Evolutionary conservation across 2,329 filamentous ascomycete genomes (phyloP).

Genomic region (Mycosphaerelloides madeirae): DNA sequence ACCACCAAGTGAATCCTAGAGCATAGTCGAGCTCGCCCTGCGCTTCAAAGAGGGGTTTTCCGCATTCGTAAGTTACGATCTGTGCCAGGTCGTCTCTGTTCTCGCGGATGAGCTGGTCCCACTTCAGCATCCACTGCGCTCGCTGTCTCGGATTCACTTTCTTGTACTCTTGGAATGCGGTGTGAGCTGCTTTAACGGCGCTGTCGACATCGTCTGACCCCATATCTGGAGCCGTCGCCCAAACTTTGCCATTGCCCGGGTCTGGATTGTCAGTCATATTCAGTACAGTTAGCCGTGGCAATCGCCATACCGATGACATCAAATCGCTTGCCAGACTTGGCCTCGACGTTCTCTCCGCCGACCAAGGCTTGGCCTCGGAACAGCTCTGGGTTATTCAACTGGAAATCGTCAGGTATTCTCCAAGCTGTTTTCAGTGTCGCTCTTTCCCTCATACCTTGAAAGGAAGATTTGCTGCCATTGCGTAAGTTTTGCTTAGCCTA

Average conservation of each 20-base stretch:
- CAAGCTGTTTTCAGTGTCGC: not conserved
- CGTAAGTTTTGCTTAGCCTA: constrained; percentile 5
- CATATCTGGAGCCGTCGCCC: constrained; percentile 46
- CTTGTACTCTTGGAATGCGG: constrained; percentile 57
- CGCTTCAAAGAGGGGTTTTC: constrained; percentile 50
- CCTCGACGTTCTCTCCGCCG: constrained; percentile 52
- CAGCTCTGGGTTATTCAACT: constrained; percentile 53
- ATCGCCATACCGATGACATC: constrained; percentile 47
- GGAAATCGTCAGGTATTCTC: constrained; percentile 4
- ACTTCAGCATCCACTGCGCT: constrained; percentile 60
- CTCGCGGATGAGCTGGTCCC: constrained; percentile 60
- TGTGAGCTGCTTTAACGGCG: constrained; percentile 56
- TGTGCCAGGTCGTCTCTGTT: constrained; percentile 59
- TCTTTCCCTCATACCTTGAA: constrained; percentile 37
- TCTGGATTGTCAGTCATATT: constrained; percentile 35
- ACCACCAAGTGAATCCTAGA: constrained; percentile 54
- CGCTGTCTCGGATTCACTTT: constrained; percentile 57
- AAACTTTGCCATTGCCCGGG: constrained; percentile 47
- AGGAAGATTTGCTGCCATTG: constrained; percentile 36
- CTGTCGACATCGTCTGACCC: constrained; percentile 56
- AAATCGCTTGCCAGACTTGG: constrained; percentile 54
- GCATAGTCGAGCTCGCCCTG: constrained; percentile 53
- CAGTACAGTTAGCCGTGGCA: not conserved
- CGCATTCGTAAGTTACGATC: constrained; percentile 58
- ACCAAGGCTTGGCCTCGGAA: constrained; percentile 53